Evolutionary conservation across 2,329 filamentous ascomycete genomes (phyloP).

Genomic region (Didymella arachidicola): DNA sequence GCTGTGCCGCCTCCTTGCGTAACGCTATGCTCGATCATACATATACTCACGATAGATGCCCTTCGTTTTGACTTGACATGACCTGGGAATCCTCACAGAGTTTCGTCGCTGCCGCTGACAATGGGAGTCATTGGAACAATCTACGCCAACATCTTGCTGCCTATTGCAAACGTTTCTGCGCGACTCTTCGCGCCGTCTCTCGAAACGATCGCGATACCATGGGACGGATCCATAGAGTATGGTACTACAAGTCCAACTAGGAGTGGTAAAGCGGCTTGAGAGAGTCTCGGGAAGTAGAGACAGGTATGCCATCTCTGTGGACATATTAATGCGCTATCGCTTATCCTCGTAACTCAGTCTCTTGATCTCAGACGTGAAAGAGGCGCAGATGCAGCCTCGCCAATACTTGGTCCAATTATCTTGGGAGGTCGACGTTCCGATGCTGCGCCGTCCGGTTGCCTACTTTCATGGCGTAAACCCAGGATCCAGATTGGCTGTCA

Average conservation of each 20-base stretch:
- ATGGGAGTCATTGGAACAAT: conserved; percentile 12
- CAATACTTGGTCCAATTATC: background rate
- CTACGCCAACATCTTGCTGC: conserved; percentile 11
- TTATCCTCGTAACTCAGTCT: background rate
- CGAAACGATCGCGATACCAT: background rate
- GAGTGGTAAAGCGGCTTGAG: background rate
- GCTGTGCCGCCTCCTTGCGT: conserved; percentile 18
- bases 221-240: background rate
- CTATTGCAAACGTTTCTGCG: conserved; percentile 10
- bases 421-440: background rate
- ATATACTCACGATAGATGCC: background rate
- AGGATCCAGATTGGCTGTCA: background rate
- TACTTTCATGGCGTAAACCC: background rate
- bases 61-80: too few species aligned
- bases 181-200: conserved; percentile 12
- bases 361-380: background rate
- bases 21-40: conserved; percentile 3
- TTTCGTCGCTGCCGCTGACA: background rate
- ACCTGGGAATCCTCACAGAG: background rate
- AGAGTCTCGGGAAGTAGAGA: background rate
- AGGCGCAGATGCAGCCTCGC: background rate
- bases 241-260: background rate
- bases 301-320: background rate
- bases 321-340: background rate
- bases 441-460: too few species aligned